Percentiles rank a stretch among this genome's conserved stretches.
These are phyloP conservation scores for Arachis stenosperma DNA, from an alignment of 306 rosid genomes.

Conservation along the genomic window DNA sequence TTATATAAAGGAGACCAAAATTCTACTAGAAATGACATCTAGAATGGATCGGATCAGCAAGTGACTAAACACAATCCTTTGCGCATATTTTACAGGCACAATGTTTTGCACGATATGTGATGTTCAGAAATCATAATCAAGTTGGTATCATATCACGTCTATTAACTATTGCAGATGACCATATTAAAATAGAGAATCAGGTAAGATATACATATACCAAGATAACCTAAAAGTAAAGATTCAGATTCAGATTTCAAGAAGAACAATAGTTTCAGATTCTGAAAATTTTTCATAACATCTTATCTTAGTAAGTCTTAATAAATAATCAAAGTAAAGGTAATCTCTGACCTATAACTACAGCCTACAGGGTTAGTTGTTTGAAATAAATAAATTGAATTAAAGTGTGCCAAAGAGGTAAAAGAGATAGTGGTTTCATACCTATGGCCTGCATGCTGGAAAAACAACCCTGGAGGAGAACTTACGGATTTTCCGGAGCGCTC, in stretches of 20 bases:
- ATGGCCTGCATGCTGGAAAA: constrained; percentile 99
- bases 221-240: neutral
- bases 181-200: constrained; percentile 14
- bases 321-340: constrained; percentile 1
- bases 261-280: constrained; percentile 2
- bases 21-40: constrained; percentile 11
- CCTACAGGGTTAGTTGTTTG: constrained; percentile 1
- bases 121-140: constrained; percentile 11
- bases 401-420: neutral
- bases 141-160: constrained; percentile 15
- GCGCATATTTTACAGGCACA: neutral
- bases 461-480: constrained; percentile 78
- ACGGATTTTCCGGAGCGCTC: constrained; percentile 72
- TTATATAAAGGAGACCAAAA: constrained; percentile 5
- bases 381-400: neutral
- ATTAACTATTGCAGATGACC: constrained; percentile 5
- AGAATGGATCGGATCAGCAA: constrained; percentile 2
- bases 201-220: constrained; percentile 1
- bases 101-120: neutral
- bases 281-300: neutral
- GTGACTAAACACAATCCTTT: neutral
- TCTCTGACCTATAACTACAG: neutral
- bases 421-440: constrained; percentile 56
- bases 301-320: neutral
- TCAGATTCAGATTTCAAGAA: constrained; percentile 13